Evolutionary conservation across 305 asterid genomes (phyloP).

Genomic region (Fraxinus xanthoxyloides): DNA sequence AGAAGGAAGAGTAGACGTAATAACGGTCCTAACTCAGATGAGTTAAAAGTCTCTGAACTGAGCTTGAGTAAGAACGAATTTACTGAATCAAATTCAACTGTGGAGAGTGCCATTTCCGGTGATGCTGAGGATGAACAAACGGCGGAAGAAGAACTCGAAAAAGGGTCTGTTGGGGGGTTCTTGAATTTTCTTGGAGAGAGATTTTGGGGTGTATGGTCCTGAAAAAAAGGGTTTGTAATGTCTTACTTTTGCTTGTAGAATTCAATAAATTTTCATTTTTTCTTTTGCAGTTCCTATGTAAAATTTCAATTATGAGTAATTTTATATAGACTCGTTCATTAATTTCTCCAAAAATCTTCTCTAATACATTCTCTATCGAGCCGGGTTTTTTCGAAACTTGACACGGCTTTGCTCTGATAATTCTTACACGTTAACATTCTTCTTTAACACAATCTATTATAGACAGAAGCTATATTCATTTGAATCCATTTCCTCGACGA

Average conservation of each 20-base stretch:
- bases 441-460: background rate
- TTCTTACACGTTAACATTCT: too few relatives aligned
- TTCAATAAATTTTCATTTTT: constrained; percentile 21
- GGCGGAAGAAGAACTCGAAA: constrained; percentile 34
- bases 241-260: constrained; percentile 23
- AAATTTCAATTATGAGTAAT: constrained; percentile 33
- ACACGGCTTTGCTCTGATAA: background rate
- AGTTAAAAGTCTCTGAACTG: constrained; percentile 32
- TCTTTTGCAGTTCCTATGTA: constrained; percentile 22
- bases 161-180: constrained; percentile 59
- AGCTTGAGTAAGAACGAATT: constrained; percentile 23
- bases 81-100: constrained; percentile 29
- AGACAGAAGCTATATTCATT: background rate
- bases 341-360: background rate
- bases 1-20: constrained; percentile 43
- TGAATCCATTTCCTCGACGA: background rate
- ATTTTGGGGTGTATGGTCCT: constrained; percentile 66
- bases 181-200: constrained; percentile 59
- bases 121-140: constrained; percentile 19
- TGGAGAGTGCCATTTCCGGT: constrained; percentile 11
- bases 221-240: constrained; percentile 13
- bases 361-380: background rate
- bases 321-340: constrained; percentile 3
- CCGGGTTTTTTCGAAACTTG: background rate
- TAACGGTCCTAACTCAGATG: constrained; percentile 17